Percentiles rank a stretch among this genome's conserved stretches.
Conservation (phyloP, 148 eudicot species). For the Drosera capensis region DNA sequence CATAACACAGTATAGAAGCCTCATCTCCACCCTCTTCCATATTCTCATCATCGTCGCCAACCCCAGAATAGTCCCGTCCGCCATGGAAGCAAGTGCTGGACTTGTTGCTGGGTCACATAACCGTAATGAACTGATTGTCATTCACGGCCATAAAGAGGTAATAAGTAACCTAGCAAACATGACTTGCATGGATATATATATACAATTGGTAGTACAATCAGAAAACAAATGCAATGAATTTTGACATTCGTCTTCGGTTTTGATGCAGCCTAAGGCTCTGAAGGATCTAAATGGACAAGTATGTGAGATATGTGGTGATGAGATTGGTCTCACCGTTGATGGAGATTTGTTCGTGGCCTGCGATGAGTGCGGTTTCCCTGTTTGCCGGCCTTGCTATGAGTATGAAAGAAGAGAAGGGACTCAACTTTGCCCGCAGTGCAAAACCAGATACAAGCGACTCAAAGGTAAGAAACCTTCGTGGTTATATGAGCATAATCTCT, state of each 20-base stretch:
- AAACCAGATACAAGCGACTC: slow-evolving; percentile 90
- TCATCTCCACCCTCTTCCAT: slow-evolving; percentile 10
- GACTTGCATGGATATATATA: not conserved
- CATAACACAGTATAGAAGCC: slow-evolving; percentile 32
- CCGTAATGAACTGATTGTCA: slow-evolving; percentile 94
- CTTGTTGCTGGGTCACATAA: slow-evolving; percentile 97
- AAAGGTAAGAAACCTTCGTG: slow-evolving; percentile 32
- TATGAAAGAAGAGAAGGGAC: slow-evolving; percentile 91
- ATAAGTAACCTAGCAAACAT: not conserved
- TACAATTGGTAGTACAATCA: not conserved
- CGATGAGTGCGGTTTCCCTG: slow-evolving; percentile 96
- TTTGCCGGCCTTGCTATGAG: slow-evolving; percentile 92
- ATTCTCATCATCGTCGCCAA: slow-evolving; percentile 3
- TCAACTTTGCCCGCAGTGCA: slow-evolving; percentile 93
- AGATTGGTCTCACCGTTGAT: slow-evolving; percentile 64
- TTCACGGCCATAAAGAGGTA: slow-evolving; percentile 98
- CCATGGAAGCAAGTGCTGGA: slow-evolving; percentile 96
- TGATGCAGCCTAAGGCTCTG: slow-evolving; percentile 73
- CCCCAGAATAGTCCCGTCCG: slow-evolving; percentile 1
- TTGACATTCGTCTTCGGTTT: not conserved
- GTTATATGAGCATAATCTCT: not conserved
- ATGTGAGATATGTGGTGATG: slow-evolving; percentile 94
- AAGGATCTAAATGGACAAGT: slow-evolving; percentile 93
- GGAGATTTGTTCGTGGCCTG: slow-evolving; percentile 97
- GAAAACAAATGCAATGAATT: not conserved